Conservation (phyloP, 2,329 filamentous ascomycete genomes). For the Ceratocystis lukuohia region DNA sequence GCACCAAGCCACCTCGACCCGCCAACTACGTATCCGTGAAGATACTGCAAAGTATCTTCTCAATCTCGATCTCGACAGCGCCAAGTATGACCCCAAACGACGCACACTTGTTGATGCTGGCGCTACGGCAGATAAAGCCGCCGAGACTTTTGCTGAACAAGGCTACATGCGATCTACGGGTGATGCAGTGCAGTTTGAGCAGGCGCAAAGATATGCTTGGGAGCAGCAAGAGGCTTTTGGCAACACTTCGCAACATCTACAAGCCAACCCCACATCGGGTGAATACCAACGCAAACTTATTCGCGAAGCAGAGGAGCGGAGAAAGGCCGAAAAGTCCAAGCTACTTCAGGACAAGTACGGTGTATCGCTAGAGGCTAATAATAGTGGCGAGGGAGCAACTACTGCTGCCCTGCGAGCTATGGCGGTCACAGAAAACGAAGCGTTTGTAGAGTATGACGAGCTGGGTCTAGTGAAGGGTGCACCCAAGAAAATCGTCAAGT, state of each 20-base stretch:
- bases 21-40: conserved; percentile 82
- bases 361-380: conserved; percentile 68
- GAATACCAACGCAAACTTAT: conserved; percentile 74
- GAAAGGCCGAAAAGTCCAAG: conserved; percentile 54
- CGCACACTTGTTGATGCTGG: conserved; percentile 78
- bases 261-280: conserved; percentile 91
- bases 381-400: conserved; percentile 24
- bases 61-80: conserved; percentile 89
- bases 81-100: conserved; percentile 95
- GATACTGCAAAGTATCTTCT: conserved; percentile 95
- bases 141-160: conserved; percentile 77
- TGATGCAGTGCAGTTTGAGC: conserved; percentile 85
- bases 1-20: conserved; percentile 78
- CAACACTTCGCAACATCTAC: conserved; percentile 71
- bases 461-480: conserved; percentile 79
- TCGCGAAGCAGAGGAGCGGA: conserved; percentile 55
- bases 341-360: conserved; percentile 74
- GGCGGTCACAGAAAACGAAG: conserved; percentile 66
- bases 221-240: conserved; percentile 77
- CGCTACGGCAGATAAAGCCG: conserved; percentile 65
- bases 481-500: conserved; percentile 61
- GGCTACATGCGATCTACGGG: conserved; percentile 81
- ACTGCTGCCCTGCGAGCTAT: conserved; percentile 47
- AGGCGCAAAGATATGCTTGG: conserved; percentile 83
- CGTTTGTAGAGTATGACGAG: conserved; percentile 90